Percentiles rank a stretch among this genome's conserved stretches.
These are phyloP conservation scores for Oenanthe javanica DNA, from an alignment of 140 eudicot species.

Conservation along the genomic window DNA sequence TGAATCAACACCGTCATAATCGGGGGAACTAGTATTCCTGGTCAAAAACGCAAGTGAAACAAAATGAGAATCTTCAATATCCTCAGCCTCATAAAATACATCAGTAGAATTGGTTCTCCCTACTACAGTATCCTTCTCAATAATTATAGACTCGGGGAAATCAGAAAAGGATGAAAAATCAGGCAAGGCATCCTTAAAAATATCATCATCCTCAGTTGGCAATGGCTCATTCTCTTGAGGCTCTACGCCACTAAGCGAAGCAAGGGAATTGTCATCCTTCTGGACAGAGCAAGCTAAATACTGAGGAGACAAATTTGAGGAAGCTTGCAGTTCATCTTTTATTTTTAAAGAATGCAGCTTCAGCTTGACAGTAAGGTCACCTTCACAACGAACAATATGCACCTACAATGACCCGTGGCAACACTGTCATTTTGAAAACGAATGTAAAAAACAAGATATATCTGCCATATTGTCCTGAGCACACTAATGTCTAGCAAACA, in stretches of 20 bases:
- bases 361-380: constrained; percentile 70
- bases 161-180: constrained; percentile 63
- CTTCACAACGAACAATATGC: constrained; percentile 54
- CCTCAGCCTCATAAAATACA: constrained; percentile 68
- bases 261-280: constrained; percentile 23
- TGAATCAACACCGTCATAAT: constrained; percentile 91
- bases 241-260: constrained; percentile 26
- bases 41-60: constrained; percentile 62
- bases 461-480: neutral
- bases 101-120: constrained; percentile 43
- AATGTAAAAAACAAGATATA: neutral
- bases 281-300: constrained; percentile 82
- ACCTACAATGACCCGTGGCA: constrained; percentile 38
- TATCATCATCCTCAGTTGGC: constrained; percentile 64
- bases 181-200: constrained; percentile 74
- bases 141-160: constrained; percentile 32
- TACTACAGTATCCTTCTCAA: constrained; percentile 38
- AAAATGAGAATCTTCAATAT: constrained; percentile 70
- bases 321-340: constrained; percentile 74
- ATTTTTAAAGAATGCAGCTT: constrained; percentile 78
- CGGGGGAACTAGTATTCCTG: constrained; percentile 62
- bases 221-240: constrained; percentile 38
- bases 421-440: neutral
- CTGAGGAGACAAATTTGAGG: constrained; percentile 34
- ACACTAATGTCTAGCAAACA: neutral